Evolutionary conservation across 495 filamentous ascomycete genomes (phyloP).

Genomic region (Aspergillus saccharolyticus): DNA sequence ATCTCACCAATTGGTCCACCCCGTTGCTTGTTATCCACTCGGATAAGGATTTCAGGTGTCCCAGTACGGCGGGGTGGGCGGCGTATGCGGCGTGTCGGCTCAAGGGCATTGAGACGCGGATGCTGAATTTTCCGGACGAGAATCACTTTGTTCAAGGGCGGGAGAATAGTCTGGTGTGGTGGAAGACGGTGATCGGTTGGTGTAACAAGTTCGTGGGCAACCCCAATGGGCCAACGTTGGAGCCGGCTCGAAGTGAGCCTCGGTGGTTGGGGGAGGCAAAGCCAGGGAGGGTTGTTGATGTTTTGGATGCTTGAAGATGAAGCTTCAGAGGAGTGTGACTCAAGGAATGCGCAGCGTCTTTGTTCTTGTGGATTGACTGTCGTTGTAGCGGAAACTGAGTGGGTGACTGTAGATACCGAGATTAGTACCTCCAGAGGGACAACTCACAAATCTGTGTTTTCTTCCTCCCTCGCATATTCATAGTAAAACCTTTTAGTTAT

Average conservation of each 20-base stretch:
- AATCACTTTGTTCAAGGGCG: background rate
- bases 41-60: background rate
- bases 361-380: too few species aligned
- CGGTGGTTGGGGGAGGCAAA: background rate
- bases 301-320: background rate
- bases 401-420: too few species aligned
- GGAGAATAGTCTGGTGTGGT: slow-evolving; percentile 2
- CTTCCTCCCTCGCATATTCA: too few species aligned
- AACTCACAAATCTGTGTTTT: too few species aligned
- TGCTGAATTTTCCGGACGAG: slow-evolving; percentile 5
- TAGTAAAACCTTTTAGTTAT: too few species aligned
- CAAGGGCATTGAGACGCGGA: background rate
- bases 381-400: too few species aligned
- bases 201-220: background rate
- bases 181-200: background rate
- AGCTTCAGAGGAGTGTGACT: too few species aligned
- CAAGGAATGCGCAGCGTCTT: too few species aligned
- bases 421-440: too few species aligned
- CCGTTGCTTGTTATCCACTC: background rate
- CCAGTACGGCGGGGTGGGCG: background rate
- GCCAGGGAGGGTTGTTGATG: background rate
- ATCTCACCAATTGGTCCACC: slow-evolving; percentile 1
- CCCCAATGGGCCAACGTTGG: background rate
- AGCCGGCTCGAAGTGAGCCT: background rate
- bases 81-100: background rate